Percentiles rank a stretch among this genome's conserved stretches.
These are phyloP conservation scores for Paramecium pentaurelia DNA, from an alignment of 73 alveolate genomes.

Conservation along the genomic window DNA sequence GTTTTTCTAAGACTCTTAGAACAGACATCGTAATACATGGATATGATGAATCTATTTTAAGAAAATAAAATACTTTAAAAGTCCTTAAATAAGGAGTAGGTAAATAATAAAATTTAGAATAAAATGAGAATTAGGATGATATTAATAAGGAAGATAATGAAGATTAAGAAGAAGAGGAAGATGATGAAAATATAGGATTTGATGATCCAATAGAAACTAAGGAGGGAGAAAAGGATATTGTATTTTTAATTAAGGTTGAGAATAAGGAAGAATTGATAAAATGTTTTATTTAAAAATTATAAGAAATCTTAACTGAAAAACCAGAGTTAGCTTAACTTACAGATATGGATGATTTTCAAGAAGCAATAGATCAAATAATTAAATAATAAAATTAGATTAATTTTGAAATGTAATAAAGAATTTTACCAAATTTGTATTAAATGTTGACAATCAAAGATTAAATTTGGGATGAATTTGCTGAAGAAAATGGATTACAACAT, in stretches of 20 bases:
- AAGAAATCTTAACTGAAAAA: neutral
- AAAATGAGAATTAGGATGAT: neutral
- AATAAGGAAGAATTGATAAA: neutral
- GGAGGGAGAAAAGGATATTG: neutral
- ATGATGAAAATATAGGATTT: neutral
- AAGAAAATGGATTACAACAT: neutral
- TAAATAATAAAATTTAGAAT: neutral
- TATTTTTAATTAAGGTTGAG: neutral
- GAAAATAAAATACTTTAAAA: neutral
- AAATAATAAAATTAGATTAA: neutral
- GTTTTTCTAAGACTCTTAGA: neutral
- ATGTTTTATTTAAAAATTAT: neutral
- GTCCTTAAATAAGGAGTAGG: neutral
- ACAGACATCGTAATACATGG: neutral
- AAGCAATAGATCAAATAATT: neutral
- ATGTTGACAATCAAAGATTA: neutral
- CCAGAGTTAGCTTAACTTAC: neutral
- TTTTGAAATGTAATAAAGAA: neutral
- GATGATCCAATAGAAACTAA: neutral
- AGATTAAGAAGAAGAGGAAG: neutral
- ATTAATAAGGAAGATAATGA: neutral
- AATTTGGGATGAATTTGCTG: slow-evolving; percentile 5
- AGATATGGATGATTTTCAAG: neutral
- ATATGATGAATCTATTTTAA: neutral
- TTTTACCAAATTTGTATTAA: neutral